phyloP scores from a whole-genome alignment of 1,139 yeast genomes.

The Debaryomycetaceae sp. region DNA sequence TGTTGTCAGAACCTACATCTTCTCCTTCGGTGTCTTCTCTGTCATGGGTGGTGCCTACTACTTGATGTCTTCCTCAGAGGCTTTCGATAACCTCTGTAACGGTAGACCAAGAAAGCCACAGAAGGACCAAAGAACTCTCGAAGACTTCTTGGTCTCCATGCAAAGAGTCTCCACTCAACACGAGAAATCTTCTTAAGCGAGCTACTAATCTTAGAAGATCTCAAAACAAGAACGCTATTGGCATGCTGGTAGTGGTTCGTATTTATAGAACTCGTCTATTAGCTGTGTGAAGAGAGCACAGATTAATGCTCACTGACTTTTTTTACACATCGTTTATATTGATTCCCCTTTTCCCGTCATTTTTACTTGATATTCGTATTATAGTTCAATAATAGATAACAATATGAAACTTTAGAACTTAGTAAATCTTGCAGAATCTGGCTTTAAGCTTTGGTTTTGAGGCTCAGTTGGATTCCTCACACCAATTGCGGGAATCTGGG shows the following conservation, averaged over 20 bases:
- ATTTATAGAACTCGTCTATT: not conserved
- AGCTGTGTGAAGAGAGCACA: not conserved
- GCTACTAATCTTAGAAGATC: not conserved
- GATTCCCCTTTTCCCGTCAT: slow-evolving; percentile 26
- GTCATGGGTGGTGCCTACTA: slow-evolving; percentile 95
- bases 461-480: too few species aligned
- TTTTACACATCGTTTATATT: slow-evolving; percentile 14
- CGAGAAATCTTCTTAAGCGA: slow-evolving; percentile 58
- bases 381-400: slow-evolving; percentile 28
- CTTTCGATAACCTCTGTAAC: slow-evolving; percentile 91
- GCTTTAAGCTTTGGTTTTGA: too few species aligned
- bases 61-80: slow-evolving; percentile 82
- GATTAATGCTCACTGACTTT: slow-evolving; percentile 2
- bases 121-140: slow-evolving; percentile 75
- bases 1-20: slow-evolving; percentile 88
- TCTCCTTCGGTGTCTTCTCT: slow-evolving; percentile 96
- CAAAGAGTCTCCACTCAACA: slow-evolving; percentile 98
- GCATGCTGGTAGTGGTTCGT: not conserved
- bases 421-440: too few species aligned
- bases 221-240: not conserved
- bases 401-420: slow-evolving; percentile 14
- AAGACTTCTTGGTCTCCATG: slow-evolving; percentile 95
- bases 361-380: slow-evolving; percentile 21
- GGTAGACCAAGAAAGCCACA: slow-evolving; percentile 73
- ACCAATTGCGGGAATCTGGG: too few species aligned